Conservation (phyloP, 768 basidiomycete species). For the Pleurotus ostreatus region DNA sequence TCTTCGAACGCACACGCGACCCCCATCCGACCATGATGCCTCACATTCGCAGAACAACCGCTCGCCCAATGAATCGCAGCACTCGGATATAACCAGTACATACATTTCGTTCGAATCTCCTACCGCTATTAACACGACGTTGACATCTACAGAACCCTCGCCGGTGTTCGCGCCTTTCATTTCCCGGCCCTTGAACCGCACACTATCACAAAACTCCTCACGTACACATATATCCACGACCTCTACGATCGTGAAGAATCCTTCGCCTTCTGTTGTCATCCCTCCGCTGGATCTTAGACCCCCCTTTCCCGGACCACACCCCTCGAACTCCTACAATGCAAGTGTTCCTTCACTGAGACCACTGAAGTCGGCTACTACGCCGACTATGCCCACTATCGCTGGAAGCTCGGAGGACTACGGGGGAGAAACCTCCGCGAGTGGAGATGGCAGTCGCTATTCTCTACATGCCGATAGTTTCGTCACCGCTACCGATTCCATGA, state of each 20-base stretch:
- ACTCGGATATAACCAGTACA: constrained; percentile 41
- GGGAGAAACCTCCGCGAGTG: constrained; percentile 17
- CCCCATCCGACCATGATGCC: constrained; percentile 11
- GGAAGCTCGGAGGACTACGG: constrained; percentile 31
- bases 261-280: constrained; percentile 41
- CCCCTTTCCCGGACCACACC: constrained; percentile 41
- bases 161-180: constrained; percentile 51
- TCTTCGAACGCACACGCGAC: constrained; percentile 28
- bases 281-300: constrained; percentile 59
- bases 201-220: constrained; percentile 61
- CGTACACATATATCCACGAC: constrained; percentile 47
- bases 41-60: constrained; percentile 21
- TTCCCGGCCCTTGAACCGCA: constrained; percentile 60
- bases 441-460: constrained; percentile 36
- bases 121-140: background rate
- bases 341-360: constrained; percentile 24
- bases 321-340: constrained; percentile 19
- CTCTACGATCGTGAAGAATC: constrained; percentile 21
- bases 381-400: constrained; percentile 37
- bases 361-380: constrained; percentile 18
- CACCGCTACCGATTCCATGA: constrained; percentile 34
- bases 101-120: constrained; percentile 5
- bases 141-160: constrained; percentile 37
- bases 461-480: constrained; percentile 56
- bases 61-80: constrained; percentile 31